Percentiles rank a stretch among this genome's conserved stretches.
Conservation (phyloP, 805 yeast species). For the Candida sphagnicola region DNA sequence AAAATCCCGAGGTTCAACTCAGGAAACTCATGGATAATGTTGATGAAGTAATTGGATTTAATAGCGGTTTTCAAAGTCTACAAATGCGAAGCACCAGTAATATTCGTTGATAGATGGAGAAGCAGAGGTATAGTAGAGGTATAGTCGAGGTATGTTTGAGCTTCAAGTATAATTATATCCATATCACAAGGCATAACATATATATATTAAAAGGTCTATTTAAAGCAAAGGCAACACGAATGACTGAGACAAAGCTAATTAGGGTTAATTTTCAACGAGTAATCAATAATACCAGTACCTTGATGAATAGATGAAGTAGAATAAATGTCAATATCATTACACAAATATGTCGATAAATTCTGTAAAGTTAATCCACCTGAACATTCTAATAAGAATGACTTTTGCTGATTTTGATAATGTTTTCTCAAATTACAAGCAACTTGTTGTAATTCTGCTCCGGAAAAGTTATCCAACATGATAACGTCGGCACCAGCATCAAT, state of each 20-base stretch:
- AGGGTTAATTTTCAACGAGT: slow-evolving; percentile 64
- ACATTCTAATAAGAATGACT: slow-evolving; percentile 73
- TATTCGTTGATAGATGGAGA: slow-evolving; percentile 30
- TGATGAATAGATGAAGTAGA: slow-evolving; percentile 91
- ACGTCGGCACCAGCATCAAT: slow-evolving; percentile 94
- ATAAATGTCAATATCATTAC: slow-evolving; percentile 82
- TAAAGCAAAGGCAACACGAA: no score
- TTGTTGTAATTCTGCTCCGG: slow-evolving; percentile 55
- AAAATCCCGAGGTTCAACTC: slow-evolving; percentile 10
- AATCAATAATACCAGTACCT: slow-evolving; percentile 81
- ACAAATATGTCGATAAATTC: slow-evolving; percentile 62
- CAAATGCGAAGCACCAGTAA: slow-evolving; percentile 35
- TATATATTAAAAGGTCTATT: no score
- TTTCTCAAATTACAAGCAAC: slow-evolving; percentile 64
- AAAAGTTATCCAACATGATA: slow-evolving; percentile 89
- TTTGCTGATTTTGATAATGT: slow-evolving; percentile 46
- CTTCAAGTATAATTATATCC: no score
- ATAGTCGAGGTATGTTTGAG: no score
- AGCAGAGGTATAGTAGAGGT: no score
- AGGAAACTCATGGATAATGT: slow-evolving; percentile 28
- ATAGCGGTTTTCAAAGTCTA: slow-evolving; percentile 38
- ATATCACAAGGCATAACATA: no score
- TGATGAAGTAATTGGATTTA: slow-evolving; percentile 36
- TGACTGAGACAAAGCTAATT: slow-evolving; percentile 2
- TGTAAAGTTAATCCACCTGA: slow-evolving; percentile 82